Conservation (phyloP, 192 early-diverging fungal species). For the Rhizoclosmatium globosum region DNA sequence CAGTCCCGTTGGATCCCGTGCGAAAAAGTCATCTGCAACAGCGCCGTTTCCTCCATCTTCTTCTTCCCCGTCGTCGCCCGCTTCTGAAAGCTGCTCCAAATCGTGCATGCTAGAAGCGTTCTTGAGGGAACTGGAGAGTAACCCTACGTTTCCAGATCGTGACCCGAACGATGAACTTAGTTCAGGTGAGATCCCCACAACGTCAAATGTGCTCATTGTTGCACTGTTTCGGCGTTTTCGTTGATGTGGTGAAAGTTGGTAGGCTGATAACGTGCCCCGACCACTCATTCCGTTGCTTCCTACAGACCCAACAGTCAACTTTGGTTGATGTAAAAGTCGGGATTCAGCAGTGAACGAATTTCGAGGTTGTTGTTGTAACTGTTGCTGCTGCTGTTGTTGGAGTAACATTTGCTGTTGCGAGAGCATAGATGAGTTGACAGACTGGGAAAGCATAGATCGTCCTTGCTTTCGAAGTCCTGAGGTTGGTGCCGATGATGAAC, state of each 20-base stretch:
- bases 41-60: background rate
- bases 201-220: background rate
- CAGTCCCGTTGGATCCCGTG: too few relatives aligned
- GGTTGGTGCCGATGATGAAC: background rate
- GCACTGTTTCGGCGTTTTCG: constrained; percentile 29
- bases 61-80: background rate
- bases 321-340: constrained; percentile 26
- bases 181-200: background rate
- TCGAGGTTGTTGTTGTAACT: background rate
- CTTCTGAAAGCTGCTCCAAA: background rate
- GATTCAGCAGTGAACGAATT: constrained; percentile 18
- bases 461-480: background rate
- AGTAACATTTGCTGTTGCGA: too few relatives aligned
- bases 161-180: background rate
- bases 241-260: background rate
- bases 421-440: too few relatives aligned
- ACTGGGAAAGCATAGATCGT: too few relatives aligned
- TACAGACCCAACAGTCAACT: constrained; percentile 6
- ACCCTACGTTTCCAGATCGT: background rate
- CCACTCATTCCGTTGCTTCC: constrained; percentile 15
- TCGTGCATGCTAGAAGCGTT: constrained; percentile 3
- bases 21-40: background rate
- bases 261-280: background rate
- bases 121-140: constrained; percentile 14
- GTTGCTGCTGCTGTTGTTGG: background rate